These are phyloP conservation scores for Lentinula boryana DNA, from an alignment of 768 basidiomycete species.

Conservation along the genomic window DNA sequence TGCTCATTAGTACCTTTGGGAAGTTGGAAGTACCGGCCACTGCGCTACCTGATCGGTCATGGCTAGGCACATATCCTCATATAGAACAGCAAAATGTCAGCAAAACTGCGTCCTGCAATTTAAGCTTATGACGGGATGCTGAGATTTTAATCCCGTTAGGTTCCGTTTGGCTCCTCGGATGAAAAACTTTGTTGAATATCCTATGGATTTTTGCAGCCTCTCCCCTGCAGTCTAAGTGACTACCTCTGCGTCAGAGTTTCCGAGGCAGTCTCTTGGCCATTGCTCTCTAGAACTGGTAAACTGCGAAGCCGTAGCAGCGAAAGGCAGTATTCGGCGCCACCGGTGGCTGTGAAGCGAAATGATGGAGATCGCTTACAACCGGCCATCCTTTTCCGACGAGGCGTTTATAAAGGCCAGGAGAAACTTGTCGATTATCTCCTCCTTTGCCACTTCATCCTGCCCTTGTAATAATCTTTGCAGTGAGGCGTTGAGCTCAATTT, in stretches of 20 bases:
- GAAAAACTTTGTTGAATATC: background rate
- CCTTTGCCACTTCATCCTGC: background rate
- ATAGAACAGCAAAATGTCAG: background rate
- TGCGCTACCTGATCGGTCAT: background rate
- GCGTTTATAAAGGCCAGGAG: background rate
- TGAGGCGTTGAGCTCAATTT: background rate
- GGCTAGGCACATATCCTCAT: no score
- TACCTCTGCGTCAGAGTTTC: background rate
- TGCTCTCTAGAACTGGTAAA: background rate
- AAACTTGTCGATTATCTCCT: background rate
- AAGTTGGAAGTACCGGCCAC: background rate
- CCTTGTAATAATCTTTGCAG: background rate
- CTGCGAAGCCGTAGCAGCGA: background rate
- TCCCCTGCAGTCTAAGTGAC: background rate
- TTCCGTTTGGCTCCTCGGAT: background rate
- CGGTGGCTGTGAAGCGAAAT: background rate
- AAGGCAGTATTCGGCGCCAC: background rate
- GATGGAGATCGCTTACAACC: background rate
- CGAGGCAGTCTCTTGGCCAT: background rate
- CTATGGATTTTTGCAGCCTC: no score
- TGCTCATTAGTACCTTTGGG: background rate
- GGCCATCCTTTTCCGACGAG: background rate
- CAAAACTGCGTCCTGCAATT: background rate
- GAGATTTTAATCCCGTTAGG: background rate
- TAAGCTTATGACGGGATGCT: background rate